These are phyloP conservation scores for Jaminaea rosea DNA, from an alignment of 1,284 basidiomycete species.

Conservation along the genomic window DNA sequence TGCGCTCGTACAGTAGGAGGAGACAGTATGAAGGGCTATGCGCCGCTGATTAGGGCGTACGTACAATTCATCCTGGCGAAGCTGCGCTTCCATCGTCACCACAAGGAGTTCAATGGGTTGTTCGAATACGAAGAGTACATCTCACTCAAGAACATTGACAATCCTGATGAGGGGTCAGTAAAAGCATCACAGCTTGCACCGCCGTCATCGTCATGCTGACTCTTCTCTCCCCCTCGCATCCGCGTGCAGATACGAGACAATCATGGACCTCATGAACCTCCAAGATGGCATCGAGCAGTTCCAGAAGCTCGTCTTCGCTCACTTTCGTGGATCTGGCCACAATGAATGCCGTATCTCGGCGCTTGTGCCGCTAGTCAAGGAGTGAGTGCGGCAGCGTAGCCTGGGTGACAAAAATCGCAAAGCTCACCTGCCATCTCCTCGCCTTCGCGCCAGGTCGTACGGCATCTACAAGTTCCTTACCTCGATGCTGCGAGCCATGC, in stretches of 20 bases:
- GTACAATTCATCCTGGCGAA: conserved; percentile 44
- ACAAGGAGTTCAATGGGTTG: conserved; percentile 47
- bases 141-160: conserved; percentile 47
- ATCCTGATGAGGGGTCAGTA: conserved; percentile 40
- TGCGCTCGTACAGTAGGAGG: conserved; percentile 37
- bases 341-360: conserved; percentile 47
- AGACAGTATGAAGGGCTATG: conserved; percentile 39
- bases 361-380: conserved; percentile 45
- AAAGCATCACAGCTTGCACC: neutral
- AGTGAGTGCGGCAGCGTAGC: no score
- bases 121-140: conserved; percentile 48
- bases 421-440: no score
- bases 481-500: conserved; percentile 47
- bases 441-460: no score
- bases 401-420: no score
- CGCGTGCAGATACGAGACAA: conserved; percentile 41
- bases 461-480: conserved; percentile 48
- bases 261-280: conserved; percentile 46
- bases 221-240: no score
- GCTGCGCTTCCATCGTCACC: conserved; percentile 45
- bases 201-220: neutral
- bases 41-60: conserved; percentile 41
- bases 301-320: conserved; percentile 45
- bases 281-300: conserved; percentile 46
- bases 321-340: conserved; percentile 38